Conservation (phyloP, 2,329 filamentous ascomycete genomes). For the Domatiomyces catenatus region DNA sequence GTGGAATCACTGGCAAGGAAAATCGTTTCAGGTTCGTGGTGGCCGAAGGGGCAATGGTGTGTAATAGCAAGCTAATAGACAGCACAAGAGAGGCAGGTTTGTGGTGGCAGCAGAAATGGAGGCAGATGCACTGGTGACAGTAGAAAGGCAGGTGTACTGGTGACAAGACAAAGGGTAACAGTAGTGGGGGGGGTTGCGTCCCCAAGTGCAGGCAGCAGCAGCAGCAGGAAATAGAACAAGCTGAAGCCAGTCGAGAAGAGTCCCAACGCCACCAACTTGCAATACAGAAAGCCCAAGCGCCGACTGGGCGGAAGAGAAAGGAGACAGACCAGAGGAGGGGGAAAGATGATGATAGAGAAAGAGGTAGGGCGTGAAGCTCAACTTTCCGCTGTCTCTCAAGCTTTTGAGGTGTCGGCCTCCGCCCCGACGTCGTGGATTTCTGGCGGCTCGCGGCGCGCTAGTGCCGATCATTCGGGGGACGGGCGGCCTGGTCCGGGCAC, state of each 20-base stretch:
- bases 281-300: constrained; percentile 17
- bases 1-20: constrained; percentile 2
- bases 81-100: constrained; percentile 2
- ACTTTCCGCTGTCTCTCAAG: not conserved
- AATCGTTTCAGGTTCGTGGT: constrained; percentile 5
- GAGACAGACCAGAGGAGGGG: constrained; percentile 11
- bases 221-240: constrained; percentile 16
- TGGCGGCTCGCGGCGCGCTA: not conserved
- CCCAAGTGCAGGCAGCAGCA: constrained; percentile 14
- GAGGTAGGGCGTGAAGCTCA: not conserved
- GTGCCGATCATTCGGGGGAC: constrained; percentile 1
- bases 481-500: not conserved
- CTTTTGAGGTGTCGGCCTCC: not conserved
- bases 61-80: not conserved
- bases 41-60: not conserved
- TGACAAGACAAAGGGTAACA: constrained; percentile 5
- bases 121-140: constrained; percentile 3
- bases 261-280: constrained; percentile 16
- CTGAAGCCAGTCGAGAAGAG: constrained; percentile 3
- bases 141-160: not conserved
- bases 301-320: constrained; percentile 10
- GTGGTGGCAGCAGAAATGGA: constrained; percentile 4
- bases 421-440: not conserved
- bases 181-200: constrained; percentile 12
- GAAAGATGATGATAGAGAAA: constrained; percentile 16